A percentile compares a stretch with the other conserved stretches of the same genome.
These are phyloP conservation scores for Lasiosphaeria miniovina DNA, from an alignment of 495 filamentous ascomycete genomes.

Conservation along the genomic window DNA sequence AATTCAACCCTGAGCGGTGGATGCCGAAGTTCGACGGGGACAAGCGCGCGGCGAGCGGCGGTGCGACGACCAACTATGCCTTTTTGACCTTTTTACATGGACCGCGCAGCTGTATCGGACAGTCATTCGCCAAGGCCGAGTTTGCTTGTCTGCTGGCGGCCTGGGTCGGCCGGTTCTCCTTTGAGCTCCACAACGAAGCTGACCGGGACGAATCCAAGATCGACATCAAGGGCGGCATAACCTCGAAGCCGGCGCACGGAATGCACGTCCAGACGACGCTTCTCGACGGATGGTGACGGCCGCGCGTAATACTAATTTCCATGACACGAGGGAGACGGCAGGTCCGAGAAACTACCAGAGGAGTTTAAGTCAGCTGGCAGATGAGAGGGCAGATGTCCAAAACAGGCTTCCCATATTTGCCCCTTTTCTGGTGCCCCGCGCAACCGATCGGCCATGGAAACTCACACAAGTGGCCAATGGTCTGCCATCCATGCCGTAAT, in stretches of 20 bases:
- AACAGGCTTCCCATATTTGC: too few species aligned
- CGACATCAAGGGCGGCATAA: slow-evolving; percentile 57
- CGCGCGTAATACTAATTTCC: too few species aligned
- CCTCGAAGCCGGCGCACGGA: slow-evolving; percentile 61
- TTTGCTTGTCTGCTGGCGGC: slow-evolving; percentile 77
- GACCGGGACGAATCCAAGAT: slow-evolving; percentile 53
- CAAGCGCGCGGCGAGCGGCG: slow-evolving; percentile 43
- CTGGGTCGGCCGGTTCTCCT: slow-evolving; percentile 68
- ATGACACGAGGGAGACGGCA: too few species aligned
- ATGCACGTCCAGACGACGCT: slow-evolving; percentile 59
- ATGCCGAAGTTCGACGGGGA: slow-evolving; percentile 33
- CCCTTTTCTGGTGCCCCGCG: too few species aligned
- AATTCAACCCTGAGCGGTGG: slow-evolving; percentile 65
- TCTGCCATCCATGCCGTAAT: too few species aligned
- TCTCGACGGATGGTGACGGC: slow-evolving; percentile 59
- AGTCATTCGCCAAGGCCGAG: slow-evolving; percentile 77
- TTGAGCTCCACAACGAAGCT: slow-evolving; percentile 59
- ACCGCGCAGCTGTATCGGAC: slow-evolving; percentile 60
- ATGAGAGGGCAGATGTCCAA: too few species aligned
- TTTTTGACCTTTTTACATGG: slow-evolving; percentile 63
- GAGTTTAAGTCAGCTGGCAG: too few species aligned
- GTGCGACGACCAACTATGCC: slow-evolving; percentile 54
- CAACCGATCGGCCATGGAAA: too few species aligned
- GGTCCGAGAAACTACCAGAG: too few species aligned
- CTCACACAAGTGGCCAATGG: too few species aligned